Base-by-base conservation (phyloP, 129 eudicot genomes). In the Mikania micrantha region DNA sequence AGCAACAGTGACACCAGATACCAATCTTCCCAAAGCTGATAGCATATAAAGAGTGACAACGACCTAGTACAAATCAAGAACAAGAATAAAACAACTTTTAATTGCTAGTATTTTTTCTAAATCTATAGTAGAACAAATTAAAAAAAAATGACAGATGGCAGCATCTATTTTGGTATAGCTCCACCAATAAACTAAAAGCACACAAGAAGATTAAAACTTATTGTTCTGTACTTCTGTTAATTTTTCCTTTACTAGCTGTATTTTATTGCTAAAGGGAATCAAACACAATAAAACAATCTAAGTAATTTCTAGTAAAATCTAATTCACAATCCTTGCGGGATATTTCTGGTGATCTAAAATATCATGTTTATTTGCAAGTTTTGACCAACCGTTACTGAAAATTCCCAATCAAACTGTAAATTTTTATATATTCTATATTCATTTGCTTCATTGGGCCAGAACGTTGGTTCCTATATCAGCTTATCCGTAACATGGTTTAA, bases 1-100 rank as follows among this genome's bases (percentile, higher is more conserved):
- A 60, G 99, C 94, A 79, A 94, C 86, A 2, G 97, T 90, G 49
- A 87, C 85, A 65, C 95, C 95, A 2, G 97, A 89, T 59, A 90
- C 85, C 76, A 79, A 32, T 75, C 99, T 90, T 72, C 97, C 97
- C 60, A 94, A 58, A 32, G 81, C 90, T 10, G 99, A 94, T 49
- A 90, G 90, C 79, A 85, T 36, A 70, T 85, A 90, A 28, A 94
- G 94, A 50, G 78, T 73, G 42, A 67, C 70, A 63, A 90, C 91
- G 74, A 93, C 96, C 98, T 93, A 82, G 12, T 17, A 15, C 24
- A 27, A 47, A 35, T 60, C 11, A 67, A 21, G 29, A 17, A 20
- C 65, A 66, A 40, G 13, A 73, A 5, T 11, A 60, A 15, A n/a
- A 29, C 36, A 24, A 9, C 35, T 54, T 44, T 38, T 42, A 3